Conservation (phyloP, 73 alveolate genomes). For the Uronychia setigera region DNA sequence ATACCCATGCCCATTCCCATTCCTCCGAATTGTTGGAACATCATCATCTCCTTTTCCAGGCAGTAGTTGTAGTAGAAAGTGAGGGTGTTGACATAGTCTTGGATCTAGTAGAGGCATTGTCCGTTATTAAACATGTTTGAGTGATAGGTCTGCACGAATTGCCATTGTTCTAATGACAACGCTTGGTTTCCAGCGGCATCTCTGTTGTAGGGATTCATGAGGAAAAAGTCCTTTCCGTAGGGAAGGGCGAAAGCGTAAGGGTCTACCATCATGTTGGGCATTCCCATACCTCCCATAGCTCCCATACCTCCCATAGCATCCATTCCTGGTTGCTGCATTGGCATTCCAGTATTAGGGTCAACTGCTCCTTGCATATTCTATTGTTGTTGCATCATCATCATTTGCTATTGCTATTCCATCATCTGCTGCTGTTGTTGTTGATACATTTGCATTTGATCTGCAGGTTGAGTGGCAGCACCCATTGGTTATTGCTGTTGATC, state of each 20-base stretch:
- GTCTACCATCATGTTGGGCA: neutral
- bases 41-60: neutral
- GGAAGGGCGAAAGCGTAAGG: neutral
- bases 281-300: neutral
- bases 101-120: neutral
- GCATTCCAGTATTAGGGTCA: too few relatives aligned
- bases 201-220: neutral
- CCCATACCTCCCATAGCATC: too few relatives aligned
- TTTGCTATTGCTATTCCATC: neutral
- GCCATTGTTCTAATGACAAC: neutral
- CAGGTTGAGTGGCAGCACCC: neutral
- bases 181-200: neutral
- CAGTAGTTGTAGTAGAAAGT: constrained; percentile 1
- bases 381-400: too few relatives aligned
- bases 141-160: neutral
- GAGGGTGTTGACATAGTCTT: neutral
- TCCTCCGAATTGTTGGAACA: neutral
- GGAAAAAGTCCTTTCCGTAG: neutral
- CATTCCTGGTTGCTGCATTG: too few relatives aligned
- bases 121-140: neutral
- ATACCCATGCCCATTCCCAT: constrained; percentile 6
- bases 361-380: too few relatives aligned
- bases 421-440: neutral
- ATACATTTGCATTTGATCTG: neutral
- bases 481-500: neutral